These are phyloP conservation scores for Penicillium maclennaniae DNA, from an alignment of 495 filamentous ascomycete genomes.

Conservation along the genomic window DNA sequence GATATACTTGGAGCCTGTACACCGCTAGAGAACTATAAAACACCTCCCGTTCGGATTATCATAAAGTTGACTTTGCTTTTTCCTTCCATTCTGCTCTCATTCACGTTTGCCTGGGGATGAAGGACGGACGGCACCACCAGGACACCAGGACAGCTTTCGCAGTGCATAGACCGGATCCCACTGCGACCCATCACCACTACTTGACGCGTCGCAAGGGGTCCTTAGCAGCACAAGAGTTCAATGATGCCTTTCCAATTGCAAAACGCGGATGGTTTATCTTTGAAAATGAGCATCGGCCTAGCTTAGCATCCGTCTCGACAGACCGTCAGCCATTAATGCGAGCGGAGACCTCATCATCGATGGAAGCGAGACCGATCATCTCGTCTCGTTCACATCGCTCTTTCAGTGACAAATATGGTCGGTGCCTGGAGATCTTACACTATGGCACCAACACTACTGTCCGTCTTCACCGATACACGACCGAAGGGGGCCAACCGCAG, in stretches of 20 bases:
- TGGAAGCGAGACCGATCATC: background rate
- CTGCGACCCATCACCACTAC: slow-evolving; percentile 13
- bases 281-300: background rate
- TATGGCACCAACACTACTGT: slow-evolving; percentile 30
- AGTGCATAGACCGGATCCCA: slow-evolving; percentile 11
- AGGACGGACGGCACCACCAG: slow-evolving; percentile 8
- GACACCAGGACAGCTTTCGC: slow-evolving; percentile 9
- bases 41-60: background rate
- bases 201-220: slow-evolving; percentile 9
- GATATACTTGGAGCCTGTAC: background rate
- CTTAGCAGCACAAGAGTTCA: background rate
- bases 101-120: slow-evolving; percentile 3
- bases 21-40: background rate
- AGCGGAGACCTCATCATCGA: slow-evolving; percentile 1
- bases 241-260: background rate
- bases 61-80: background rate
- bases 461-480: slow-evolving; percentile 21
- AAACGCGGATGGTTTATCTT: slow-evolving; percentile 8
- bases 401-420: slow-evolving; percentile 27
- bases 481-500: slow-evolving; percentile 3
- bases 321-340: slow-evolving; percentile 13
- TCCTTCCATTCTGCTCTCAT: background rate
- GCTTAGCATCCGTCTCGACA: slow-evolving; percentile 14
- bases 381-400: slow-evolving; percentile 2
- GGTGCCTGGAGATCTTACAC: slow-evolving; percentile 28